Evolutionary conservation across 2,329 filamentous ascomycete species (phyloP), one percentile per base, ranked within the genome.

Genomic region (Didymella arachidicola): DNA sequence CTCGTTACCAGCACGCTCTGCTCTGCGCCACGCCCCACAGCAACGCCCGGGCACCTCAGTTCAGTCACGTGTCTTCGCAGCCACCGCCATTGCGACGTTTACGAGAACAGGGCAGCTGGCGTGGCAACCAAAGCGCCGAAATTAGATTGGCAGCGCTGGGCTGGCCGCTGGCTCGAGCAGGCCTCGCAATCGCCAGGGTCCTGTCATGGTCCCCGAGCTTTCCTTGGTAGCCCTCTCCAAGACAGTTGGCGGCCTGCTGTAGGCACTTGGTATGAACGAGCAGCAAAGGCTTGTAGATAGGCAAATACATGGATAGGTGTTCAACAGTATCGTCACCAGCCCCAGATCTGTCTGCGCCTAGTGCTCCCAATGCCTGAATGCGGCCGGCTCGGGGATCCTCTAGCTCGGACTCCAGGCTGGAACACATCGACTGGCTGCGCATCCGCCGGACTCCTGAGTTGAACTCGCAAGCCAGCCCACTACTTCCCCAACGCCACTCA

Each of bases 121-220:
- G 60, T 57, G 60, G 60, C 60, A 57, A 58, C 59, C 54, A 48
- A 46, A 22, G 25, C 26, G 63, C 62, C 54, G 30, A 64, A 57
- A 61, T 60, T 63, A 51, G 59, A 61, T 59, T 63, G 46, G 59
- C 38, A 53, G 44, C 59, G 53, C 53, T 60, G 56, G 60, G 56
- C 51, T 26, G 38, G 59, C 58, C 57, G 56, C 51, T 26, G 38
- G 59, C 58, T 59, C 52, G 52, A 47, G 43, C 51, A 22, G 36
- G 49, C 50, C 49, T 67, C 63, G 63, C 65, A 63, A 64, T 63
- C 51, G 54, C 55, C 61, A 61, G 57, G 44, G 46, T 57, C 55
- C 56, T 41, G 14, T 25, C 14, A 19, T 26, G 19, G 18, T 56
- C 50, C 52, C 51, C 49, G 50, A 46, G 47, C 49, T 54, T 36